Base-by-base conservation (phyloP, 768 basidiomycete species). In the Dendrothele bispora region DNA sequence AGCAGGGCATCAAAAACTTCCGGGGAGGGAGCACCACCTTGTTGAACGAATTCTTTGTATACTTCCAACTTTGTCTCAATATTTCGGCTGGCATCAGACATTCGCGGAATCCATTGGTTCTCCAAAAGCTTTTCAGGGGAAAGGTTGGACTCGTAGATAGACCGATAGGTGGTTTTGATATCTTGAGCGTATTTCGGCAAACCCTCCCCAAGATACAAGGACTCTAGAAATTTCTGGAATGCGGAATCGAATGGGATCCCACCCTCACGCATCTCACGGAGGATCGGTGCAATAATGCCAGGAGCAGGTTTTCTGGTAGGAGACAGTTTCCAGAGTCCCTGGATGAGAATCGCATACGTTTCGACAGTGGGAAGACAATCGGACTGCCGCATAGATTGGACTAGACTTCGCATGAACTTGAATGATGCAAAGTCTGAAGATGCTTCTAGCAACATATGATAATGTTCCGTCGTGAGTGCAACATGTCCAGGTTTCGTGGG, bases 271-370 rank as follows among this genome's bases (percentile, higher is more conserved):
- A 81, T 81, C 50, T 73, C 69, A 36, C 74, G 65, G 39, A 83
- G 63, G 32, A 82, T 55, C 3, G 63, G 59, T 18, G 64, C 60
- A 46, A 80, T 71, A 20, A 64, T 61, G n/a, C 61, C 48, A 15
- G 67, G 32, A 41, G 56, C 62, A 12, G 72, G 66, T 10, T 58
- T 46, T 10, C 55, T 57, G 7, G 61, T 62, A 6, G 51, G 49
- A 8, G 66, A 63, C 22, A 59, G 54, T 25, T 63, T 57, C 63
- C 71, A 69, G 21, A 65, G 66, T n/a, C 72, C 68, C 12, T 63
- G 70, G 48, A 83, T 68, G 51, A 84, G 68, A 39, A 78, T 68
- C 39, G 61, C 59, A 64, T 75, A 82, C 0, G 81, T 78, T 37
- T 71, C 62, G 43, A 66, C 71, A 18, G 67, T 69, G 5, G 80